A percentile compares a stretch with the other conserved stretches of the same genome.
Conservation (phyloP, 2,329 filamentous ascomycete genomes). For the Hymenoscyphus scutula region DNA sequence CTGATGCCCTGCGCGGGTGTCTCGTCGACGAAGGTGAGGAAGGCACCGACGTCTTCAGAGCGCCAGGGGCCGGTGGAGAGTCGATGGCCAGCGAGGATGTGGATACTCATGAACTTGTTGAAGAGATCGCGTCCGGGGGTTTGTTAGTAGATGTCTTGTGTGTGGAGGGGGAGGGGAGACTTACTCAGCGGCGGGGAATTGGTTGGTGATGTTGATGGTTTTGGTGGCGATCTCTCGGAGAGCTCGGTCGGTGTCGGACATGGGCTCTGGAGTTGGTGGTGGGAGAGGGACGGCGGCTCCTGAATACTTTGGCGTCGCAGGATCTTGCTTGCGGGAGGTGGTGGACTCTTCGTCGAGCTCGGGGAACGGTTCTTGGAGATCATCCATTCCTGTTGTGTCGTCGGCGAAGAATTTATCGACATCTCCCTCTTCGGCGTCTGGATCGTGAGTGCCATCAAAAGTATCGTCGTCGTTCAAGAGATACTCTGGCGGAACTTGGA, state of each 20-base stretch:
- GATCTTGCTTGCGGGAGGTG: neutral
- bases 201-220: neutral
- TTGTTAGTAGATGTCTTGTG: neutral
- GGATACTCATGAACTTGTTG: neutral
- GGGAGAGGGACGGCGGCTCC: neutral
- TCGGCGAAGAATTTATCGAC: neutral
- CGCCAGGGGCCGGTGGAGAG: slow-evolving; percentile 1
- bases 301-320: neutral
- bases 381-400: neutral
- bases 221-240: neutral
- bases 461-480: neutral
- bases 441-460: neutral
- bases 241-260: neutral
- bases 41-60: neutral
- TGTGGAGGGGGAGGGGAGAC: neutral
- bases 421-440: neutral
- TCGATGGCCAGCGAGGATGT: neutral
- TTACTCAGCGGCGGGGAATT: neutral
- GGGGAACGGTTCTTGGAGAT: neutral
- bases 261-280: neutral
- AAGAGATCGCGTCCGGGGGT: neutral
- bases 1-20: neutral
- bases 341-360: neutral
- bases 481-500: neutral
- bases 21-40: neutral